Percentiles rank a stretch among this genome's conserved stretches.
phyloP scores from a whole-genome alignment of 2,329 filamentous ascomycete genomes.

The Fusarium beomiforme region DNA sequence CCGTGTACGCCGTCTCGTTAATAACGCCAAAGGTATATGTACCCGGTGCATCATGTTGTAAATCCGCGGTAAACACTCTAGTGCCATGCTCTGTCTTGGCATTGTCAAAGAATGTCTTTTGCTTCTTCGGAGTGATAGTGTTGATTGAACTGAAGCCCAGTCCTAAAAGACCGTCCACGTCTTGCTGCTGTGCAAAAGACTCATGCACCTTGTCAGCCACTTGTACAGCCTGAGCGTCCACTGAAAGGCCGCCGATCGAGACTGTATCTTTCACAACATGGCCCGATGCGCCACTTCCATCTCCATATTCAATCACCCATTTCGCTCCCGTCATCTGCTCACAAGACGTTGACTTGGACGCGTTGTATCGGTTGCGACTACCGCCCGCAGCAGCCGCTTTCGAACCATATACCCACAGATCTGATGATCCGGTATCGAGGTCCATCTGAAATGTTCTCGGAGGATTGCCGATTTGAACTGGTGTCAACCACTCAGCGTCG shows the following conservation, averaged over 20 bases:
- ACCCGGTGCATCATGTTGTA: constrained; percentile 65
- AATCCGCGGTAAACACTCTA: constrained; percentile 73
- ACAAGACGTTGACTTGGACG: constrained; percentile 51
- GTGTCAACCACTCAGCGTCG: constrained; percentile 52
- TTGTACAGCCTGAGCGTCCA: constrained; percentile 55
- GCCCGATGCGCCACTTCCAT: constrained; percentile 55
- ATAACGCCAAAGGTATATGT: constrained; percentile 80
- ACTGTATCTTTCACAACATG: constrained; percentile 56
- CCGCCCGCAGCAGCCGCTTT: constrained; percentile 51
- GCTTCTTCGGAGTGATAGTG: constrained; percentile 52
- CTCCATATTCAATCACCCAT: constrained; percentile 58
- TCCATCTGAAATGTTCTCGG: constrained; percentile 55
- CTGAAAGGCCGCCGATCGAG: constrained; percentile 54
- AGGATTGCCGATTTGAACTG: constrained; percentile 55
- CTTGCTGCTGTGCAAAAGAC: constrained; percentile 51
- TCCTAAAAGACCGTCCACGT: constrained; percentile 56
- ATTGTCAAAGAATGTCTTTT: constrained; percentile 57
- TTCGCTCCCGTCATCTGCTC: constrained; percentile 48
- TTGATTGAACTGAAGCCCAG: constrained; percentile 56
- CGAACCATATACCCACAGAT: constrained; percentile 60
- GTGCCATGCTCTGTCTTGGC: constrained; percentile 29
- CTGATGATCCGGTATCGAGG: constrained; percentile 59
- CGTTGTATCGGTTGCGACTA: constrained; percentile 53
- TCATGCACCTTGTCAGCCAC: constrained; percentile 53
- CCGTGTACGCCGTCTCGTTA: constrained; percentile 70